A percentile compares a stretch with the other conserved stretches of the same genome.
These are phyloP conservation scores for Cystobasidium slooffiae DNA, from an alignment of 1,284 basidiomycete genomes.

Conservation along the genomic window DNA sequence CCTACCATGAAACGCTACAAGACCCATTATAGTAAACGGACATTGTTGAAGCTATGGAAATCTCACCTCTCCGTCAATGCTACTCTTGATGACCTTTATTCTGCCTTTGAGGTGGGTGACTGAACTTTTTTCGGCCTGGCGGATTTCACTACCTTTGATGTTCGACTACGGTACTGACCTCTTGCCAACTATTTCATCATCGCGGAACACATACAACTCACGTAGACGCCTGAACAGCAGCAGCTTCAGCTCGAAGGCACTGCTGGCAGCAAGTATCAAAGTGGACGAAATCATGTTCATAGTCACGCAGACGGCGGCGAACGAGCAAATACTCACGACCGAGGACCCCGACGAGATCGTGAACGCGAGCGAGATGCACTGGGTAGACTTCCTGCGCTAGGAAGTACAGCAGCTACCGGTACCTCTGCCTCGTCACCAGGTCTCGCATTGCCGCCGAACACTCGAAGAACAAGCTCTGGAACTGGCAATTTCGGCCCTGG, in stretches of 20 bases:
- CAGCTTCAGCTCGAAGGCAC: not conserved
- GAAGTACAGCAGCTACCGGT: not conserved
- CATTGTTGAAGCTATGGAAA: constrained; percentile 23
- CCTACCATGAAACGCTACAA: constrained; percentile 29
- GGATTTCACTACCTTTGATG: not conserved
- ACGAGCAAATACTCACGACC: constrained; percentile 7
- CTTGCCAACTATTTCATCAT: not conserved
- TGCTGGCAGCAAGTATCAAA: not conserved
- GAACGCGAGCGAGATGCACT: constrained; percentile 18
- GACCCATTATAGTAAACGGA: constrained; percentile 24
- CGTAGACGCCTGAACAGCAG: constrained; percentile 34
- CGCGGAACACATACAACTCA: not conserved
- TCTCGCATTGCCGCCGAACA: not conserved
- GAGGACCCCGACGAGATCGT: not conserved
- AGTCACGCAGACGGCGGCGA: not conserved
- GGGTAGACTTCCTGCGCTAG: constrained; percentile 4
- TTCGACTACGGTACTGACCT: not conserved
- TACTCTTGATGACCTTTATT: constrained; percentile 23
- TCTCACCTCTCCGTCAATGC: constrained; percentile 20
- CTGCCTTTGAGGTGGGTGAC: constrained; percentile 37
- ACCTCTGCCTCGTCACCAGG: not conserved
- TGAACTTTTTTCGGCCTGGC: constrained; percentile 6
- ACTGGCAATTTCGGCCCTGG: constrained; percentile 24
- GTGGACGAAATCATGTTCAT: not conserved
- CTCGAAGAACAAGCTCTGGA: constrained; percentile 22